Evolutionary conservation across 2,329 filamentous ascomycete genomes (phyloP).

Genomic region (Cladosporium sp.): DNA sequence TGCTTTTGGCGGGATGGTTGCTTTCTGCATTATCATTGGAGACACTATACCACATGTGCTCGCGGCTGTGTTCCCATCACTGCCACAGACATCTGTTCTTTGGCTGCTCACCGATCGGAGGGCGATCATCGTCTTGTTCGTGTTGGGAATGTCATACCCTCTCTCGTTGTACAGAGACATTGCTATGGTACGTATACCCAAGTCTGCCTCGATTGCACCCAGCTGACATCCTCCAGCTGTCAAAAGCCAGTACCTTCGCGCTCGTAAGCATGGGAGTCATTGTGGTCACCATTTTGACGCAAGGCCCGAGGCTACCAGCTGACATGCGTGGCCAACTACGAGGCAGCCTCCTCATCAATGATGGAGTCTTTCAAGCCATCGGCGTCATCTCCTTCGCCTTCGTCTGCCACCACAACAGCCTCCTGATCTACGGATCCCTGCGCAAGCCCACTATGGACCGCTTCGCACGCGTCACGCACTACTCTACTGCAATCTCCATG

Average conservation of each 20-base stretch:
- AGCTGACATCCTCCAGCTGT: conserved; percentile 62
- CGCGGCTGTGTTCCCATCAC: conserved; percentile 73
- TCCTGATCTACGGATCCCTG: conserved; percentile 95
- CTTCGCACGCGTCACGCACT: conserved; percentile 90
- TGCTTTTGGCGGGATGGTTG: conserved; percentile 97
- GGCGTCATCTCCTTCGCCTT: conserved; percentile 95
- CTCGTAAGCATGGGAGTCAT: conserved; percentile 92
- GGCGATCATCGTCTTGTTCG: conserved; percentile 84
- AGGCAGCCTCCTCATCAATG: conserved; percentile 73
- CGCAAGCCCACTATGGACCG: conserved; percentile 93
- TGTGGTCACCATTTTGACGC: conserved; percentile 80
- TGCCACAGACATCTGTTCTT: conserved; percentile 72
- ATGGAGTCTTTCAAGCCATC: conserved; percentile 90
- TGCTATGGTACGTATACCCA: conserved; percentile 67
- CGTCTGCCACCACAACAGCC: conserved; percentile 87
- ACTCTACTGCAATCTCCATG: conserved; percentile 86
- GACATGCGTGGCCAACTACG: conserved; percentile 72
- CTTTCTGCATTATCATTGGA: conserved; percentile 95
- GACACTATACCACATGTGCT: conserved; percentile 94
- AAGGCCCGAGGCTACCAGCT: conserved; percentile 72
- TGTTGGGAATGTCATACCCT: conserved; percentile 83
- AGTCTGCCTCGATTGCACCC: not conserved
- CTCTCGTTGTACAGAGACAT: conserved; percentile 94
- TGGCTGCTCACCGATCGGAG: conserved; percentile 79
- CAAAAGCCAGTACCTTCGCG: conserved; percentile 92